Conservation (phyloP, 768 basidiomycete genomes). For the Suillus placidus region DNA sequence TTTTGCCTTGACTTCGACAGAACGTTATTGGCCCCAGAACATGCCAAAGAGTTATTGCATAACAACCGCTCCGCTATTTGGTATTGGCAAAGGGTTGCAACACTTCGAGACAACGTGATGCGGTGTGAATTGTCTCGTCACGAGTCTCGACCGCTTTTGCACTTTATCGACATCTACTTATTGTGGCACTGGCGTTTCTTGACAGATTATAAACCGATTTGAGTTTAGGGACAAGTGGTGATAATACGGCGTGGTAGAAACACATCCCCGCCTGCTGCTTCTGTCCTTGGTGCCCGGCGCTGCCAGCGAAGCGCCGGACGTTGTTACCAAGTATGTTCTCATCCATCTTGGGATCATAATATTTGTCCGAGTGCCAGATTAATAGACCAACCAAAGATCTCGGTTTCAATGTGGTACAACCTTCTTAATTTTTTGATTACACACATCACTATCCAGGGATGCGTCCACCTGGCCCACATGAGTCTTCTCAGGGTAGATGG, state of each 20-base stretch:
- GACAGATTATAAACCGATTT: background rate
- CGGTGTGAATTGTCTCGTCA: background rate
- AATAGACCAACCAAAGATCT: background rate
- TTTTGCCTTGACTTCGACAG: background rate
- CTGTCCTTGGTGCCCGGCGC: slow-evolving; percentile 2
- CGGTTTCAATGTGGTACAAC: background rate
- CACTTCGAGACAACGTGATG: background rate
- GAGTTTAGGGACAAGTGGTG: background rate
- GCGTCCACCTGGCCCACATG: background rate
- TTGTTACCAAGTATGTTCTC: background rate
- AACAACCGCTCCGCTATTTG: background rate
- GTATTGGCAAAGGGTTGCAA: background rate
- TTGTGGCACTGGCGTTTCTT: background rate
- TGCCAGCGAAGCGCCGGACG: background rate
- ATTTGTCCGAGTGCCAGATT: background rate
- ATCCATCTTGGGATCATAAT: background rate
- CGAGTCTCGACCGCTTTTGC: background rate
- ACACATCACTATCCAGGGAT: background rate
- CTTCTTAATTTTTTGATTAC: slow-evolving; percentile 1
- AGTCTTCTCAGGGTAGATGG: slow-evolving; percentile 3
- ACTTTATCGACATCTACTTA: background rate
- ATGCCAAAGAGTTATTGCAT: background rate
- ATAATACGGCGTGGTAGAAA: background rate
- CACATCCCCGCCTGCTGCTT: background rate
- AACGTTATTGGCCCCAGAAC: background rate